Evolutionary conservation across 2,329 filamentous ascomycete genomes (phyloP).

Genomic region (Hymenoscyphus albidus): DNA sequence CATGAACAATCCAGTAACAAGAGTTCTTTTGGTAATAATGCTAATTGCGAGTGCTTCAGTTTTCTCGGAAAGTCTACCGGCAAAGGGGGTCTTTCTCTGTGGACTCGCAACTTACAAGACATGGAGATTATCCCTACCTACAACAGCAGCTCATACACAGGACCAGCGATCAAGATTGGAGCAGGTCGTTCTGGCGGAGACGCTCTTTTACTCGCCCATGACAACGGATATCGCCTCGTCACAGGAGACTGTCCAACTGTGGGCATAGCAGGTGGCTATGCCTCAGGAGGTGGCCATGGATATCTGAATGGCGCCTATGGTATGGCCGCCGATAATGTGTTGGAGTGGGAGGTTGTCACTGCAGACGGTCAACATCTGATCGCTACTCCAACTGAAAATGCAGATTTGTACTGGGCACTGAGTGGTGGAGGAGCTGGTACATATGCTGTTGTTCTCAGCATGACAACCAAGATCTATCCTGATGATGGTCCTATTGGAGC

Average conservation of each 20-base stretch:
- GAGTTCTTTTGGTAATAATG: too few relatives aligned
- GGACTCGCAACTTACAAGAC: constrained; percentile 45
- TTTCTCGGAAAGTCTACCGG: constrained; percentile 45
- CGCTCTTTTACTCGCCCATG: not conserved
- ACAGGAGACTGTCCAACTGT: not conserved
- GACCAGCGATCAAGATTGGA: not conserved
- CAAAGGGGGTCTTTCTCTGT: constrained; percentile 43
- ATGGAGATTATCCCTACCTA: constrained; percentile 37
- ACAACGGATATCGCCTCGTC: not conserved
- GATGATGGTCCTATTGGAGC: too few relatives aligned
- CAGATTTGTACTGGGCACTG: constrained; percentile 5
- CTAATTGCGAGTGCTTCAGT: constrained; percentile 34
- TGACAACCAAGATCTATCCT: too few relatives aligned
- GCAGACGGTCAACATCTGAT: not conserved
- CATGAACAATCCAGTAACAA: too few relatives aligned
- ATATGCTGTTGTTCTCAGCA: not conserved
- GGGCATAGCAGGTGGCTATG: not conserved
- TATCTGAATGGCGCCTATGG: not conserved
- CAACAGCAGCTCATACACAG: not conserved
- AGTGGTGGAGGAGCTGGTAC: not conserved
- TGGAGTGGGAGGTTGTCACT: constrained; percentile 3
- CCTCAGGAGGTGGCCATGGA: not conserved
- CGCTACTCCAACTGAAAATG: not conserved
- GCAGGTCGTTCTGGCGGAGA: not conserved
- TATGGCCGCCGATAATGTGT: not conserved